phyloP scores from a whole-genome alignment of 164 flowering plant genomes.

The Pachysandra terminalis region DNA sequence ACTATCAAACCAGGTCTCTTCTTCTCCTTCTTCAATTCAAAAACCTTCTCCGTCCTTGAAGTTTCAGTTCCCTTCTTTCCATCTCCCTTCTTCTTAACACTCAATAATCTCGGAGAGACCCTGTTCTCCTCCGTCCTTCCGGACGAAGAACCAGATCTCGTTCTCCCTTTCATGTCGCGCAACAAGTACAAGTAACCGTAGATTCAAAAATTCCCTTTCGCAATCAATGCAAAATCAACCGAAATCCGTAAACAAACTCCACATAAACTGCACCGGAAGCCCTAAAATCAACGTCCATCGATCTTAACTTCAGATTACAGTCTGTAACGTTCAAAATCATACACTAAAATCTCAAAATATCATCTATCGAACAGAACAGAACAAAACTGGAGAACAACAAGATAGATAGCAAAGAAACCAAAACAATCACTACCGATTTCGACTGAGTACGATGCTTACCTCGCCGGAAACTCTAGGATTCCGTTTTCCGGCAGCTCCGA shows the following conservation, averaged over 20 bases:
- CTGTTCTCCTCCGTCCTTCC: constrained; percentile 40
- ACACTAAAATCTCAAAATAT: background rate
- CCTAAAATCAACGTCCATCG: background rate
- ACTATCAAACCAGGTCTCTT: constrained; percentile 39
- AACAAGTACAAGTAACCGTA: constrained; percentile 19
- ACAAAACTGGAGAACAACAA: background rate
- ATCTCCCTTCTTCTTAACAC: constrained; percentile 39
- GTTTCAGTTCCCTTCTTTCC: constrained; percentile 30
- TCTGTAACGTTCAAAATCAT: background rate
- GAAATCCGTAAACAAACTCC: background rate
- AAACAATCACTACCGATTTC: background rate
- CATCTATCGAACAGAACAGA: too few species aligned
- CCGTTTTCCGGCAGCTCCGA: background rate
- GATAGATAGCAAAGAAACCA: background rate
- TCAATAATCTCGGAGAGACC: constrained; percentile 45
- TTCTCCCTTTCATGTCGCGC: constrained; percentile 39
- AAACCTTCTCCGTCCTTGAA: constrained; percentile 17
- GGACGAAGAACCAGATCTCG: constrained; percentile 31
- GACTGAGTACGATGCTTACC: background rate
- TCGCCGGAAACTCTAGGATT: background rate
- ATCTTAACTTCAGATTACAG: background rate
- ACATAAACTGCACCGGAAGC: constrained; percentile 3
- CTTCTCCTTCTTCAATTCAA: constrained; percentile 34
- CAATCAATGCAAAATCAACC: constrained; percentile 5
- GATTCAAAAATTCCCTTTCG: background rate